These are phyloP conservation scores for Gymnopilus dilepis DNA, from an alignment of 768 basidiomycete genomes.

Conservation along the genomic window DNA sequence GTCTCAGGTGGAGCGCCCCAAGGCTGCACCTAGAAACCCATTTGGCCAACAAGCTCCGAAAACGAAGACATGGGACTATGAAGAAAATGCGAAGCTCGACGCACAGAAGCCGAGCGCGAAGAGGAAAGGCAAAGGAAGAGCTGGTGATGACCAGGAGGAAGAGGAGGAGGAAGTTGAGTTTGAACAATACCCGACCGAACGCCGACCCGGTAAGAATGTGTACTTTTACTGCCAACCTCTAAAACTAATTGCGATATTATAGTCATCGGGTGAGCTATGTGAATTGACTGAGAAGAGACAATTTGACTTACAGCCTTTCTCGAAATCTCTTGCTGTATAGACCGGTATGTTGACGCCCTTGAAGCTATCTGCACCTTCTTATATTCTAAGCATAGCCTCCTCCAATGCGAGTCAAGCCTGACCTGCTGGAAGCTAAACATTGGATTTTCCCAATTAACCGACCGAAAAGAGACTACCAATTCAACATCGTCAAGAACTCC, in stretches of 20 bases:
- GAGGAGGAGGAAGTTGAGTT: constrained; percentile 71
- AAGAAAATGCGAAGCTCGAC: constrained; percentile 84
- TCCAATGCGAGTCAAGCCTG: constrained; percentile 78
- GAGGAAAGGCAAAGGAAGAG: constrained; percentile 54
- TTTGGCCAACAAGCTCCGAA: constrained; percentile 65
- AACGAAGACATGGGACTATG: constrained; percentile 91
- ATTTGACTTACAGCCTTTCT: too few relatives aligned
- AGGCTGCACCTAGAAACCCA: constrained; percentile 45
- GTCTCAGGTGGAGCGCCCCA: constrained; percentile 45
- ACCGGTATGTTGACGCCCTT: constrained; percentile 16
- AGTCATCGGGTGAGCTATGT: constrained; percentile 57
- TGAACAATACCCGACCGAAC: constrained; percentile 86
- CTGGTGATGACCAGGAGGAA: constrained; percentile 50
- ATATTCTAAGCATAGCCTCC: constrained; percentile 50
- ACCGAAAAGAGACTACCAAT: constrained; percentile 92
- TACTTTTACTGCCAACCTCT: not conserved
- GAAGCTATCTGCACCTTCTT: not conserved
- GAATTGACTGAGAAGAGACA: not conserved
- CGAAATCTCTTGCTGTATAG: not conserved
- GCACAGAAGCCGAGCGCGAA: constrained; percentile 54
- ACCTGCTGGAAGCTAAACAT: constrained; percentile 78
- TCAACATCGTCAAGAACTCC: constrained; percentile 84
- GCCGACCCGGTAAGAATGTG: constrained; percentile 60
- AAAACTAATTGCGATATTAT: not conserved
- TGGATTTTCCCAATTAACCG: constrained; percentile 94